Base-by-base conservation (phyloP, 805 yeast species). In the Sugiyamaella lignohabitans region DNA sequence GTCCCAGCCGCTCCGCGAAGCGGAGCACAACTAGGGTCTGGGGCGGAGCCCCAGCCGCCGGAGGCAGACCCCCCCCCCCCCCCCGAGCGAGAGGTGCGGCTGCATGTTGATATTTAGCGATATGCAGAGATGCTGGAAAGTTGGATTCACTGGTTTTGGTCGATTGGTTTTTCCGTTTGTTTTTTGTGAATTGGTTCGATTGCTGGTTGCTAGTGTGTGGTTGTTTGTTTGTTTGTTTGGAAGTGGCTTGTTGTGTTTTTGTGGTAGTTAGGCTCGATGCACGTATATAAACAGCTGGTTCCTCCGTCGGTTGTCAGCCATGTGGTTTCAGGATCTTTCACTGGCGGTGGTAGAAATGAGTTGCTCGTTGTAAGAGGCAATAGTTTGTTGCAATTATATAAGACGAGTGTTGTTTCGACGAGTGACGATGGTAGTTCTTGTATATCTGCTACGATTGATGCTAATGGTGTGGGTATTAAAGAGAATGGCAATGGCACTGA, bases 281-380 rank as follows among this genome's bases (percentile, higher is more conserved):
- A 87, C 57, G 82, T 84, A 14, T 85, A 84, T 63, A 79, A 82
- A 53, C 87, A 84, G 61, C 72, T 87, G 54, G 72, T 84, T 41
- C 84, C 78, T 54, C 94, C 96, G 2, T 71, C 94, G 1, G 76
- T 80, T 54, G 86, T 85, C 34, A 63, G 82, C n/a, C 78, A 76
- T 51, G 72, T 83, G 40, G 53, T 80, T 20, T 68, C 77, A 17
- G 55, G 66, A 51, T 56, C 62, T 44, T 66, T 72, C 46, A 62
- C 65, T 2, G 59, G 61, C 1, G 61, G 64, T 2, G 60, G 63
- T 1, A 61, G 58, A 29, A 71, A 70, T 53, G 84, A 83, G 53
- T 67, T 89, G 57, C 66, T 87, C 14, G 76, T 84, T 3, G 87
- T 82, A 2, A 81, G 80, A 51, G 84, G 89, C 14, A 41, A 56